These are phyloP conservation scores for Tuber brumale DNA, from an alignment of 495 filamentous ascomycete genomes.

Conservation along the genomic window DNA sequence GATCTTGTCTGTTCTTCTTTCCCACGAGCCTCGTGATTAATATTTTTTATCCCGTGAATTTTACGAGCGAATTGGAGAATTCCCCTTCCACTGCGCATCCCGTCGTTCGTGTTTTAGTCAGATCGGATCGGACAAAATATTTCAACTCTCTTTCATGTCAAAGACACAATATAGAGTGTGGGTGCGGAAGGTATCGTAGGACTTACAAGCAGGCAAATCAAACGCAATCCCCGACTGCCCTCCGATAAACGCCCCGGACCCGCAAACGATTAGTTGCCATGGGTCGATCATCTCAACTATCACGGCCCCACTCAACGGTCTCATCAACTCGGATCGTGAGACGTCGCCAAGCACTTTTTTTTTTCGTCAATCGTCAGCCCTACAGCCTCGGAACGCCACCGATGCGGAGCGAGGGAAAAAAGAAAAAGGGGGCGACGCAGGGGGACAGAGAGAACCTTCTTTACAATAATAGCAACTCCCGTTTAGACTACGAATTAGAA, in stretches of 20 bases:
- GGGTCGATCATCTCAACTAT: conserved; percentile 12
- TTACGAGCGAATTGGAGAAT: conserved; percentile 1
- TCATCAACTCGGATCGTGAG: background rate
- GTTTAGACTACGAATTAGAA: conserved; percentile 5
- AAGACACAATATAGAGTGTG: background rate
- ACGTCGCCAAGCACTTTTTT: background rate
- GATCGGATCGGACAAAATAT: background rate
- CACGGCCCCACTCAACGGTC: background rate
- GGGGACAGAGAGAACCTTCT: background rate
- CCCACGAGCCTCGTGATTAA: background rate
- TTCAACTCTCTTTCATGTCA: background rate
- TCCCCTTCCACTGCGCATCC: background rate
- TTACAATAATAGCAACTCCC: conserved; percentile 6
- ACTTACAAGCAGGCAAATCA: background rate
- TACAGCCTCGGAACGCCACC: background rate
- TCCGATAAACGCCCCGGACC: background rate
- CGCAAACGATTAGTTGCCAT: background rate
- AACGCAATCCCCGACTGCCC: background rate
- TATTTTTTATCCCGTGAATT: background rate
- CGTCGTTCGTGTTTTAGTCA: background rate
- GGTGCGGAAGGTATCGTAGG: background rate
- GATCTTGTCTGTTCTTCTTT: background rate
- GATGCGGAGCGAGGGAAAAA: background rate
- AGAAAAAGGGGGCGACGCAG: background rate
- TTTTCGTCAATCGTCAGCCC: background rate